Conservation (phyloP, 2,329 filamentous ascomycete species). For the Colletotrichum phormii region DNA sequence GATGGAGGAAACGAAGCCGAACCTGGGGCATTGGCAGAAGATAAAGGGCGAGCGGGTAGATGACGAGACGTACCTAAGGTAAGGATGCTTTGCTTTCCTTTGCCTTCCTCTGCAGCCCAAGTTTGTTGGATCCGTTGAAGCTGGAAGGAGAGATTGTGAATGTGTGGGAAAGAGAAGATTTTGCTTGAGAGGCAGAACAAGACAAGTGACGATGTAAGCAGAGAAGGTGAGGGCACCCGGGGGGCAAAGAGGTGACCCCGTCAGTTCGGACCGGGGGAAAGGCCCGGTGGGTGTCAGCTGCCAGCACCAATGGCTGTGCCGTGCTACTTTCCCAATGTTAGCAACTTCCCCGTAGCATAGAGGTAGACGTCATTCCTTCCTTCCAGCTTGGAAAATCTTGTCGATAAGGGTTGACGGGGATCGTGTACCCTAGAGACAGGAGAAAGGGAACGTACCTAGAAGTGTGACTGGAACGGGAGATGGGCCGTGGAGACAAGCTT, state of each 20-base stretch:
- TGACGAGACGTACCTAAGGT: conserved; percentile 28
- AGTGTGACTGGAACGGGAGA: neutral
- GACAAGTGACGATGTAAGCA: conserved; percentile 8
- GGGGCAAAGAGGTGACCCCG: neutral
- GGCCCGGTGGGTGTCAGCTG: neutral
- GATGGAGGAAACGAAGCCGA: conserved; percentile 45
- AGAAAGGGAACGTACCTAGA: neutral
- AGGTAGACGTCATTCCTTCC: neutral
- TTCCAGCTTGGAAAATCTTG: neutral
- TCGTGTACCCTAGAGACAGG: neutral
- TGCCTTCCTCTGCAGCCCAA: neutral
- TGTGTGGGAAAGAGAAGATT: conserved; percentile 14
- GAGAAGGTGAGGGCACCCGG: neutral
- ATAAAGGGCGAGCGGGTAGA: conserved; percentile 40
- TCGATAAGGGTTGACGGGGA: no score
- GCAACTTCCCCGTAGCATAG: neutral
- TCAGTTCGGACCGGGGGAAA: neutral
- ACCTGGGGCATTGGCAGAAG: conserved; percentile 31
- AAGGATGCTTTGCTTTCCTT: conserved; percentile 24
- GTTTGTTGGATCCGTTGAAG: neutral
- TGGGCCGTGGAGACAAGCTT: neutral
- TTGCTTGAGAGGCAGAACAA: conserved; percentile 9
- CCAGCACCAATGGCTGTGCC: neutral
- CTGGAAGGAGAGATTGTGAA: conserved; percentile 6
- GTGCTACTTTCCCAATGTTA: conserved; percentile 13